phyloP scores from a whole-genome alignment of 2,329 filamentous ascomycete genomes.

The Colletotrichum orchidophilum region DNA sequence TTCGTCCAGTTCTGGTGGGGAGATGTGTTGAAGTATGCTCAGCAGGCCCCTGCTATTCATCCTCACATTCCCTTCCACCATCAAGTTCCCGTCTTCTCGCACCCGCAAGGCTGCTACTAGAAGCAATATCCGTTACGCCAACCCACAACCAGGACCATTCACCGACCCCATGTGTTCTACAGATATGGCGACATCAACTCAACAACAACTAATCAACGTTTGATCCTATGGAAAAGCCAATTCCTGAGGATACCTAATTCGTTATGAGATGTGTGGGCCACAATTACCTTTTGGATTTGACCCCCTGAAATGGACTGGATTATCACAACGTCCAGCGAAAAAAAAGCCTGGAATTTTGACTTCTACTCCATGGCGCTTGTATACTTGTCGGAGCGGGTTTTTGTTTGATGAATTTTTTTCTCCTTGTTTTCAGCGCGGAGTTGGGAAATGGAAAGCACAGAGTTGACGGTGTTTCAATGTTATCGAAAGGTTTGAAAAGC shows the following conservation, averaged over 20 bases:
- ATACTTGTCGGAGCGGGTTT: slow-evolving; percentile 6
- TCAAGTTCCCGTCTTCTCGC: slow-evolving; percentile 60
- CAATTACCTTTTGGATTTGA: slow-evolving; percentile 9
- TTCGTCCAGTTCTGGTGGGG: slow-evolving; percentile 59
- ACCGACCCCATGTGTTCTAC: background rate
- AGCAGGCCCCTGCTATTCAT: slow-evolving; percentile 58
- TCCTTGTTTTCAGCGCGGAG: slow-evolving; percentile 32
- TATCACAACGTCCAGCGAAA: slow-evolving; percentile 2
- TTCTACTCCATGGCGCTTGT: background rate
- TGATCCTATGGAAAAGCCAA: background rate
- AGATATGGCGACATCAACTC: background rate
- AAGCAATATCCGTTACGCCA: slow-evolving; percentile 20
- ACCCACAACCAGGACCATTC: background rate
- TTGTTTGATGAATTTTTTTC: slow-evolving; percentile 22
- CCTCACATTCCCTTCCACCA: slow-evolving; percentile 62
- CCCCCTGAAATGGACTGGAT: background rate
- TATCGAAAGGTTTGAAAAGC: background rate
- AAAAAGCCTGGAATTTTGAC: slow-evolving; percentile 9
- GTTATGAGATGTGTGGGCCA: slow-evolving; percentile 17
- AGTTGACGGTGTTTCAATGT: background rate
- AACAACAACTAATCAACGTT: background rate
- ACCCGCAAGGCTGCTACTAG: slow-evolving; percentile 63
- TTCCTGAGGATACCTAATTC: slow-evolving; percentile 16
- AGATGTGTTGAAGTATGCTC: slow-evolving; percentile 63
- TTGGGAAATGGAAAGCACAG: slow-evolving; percentile 21